phyloP scores from a whole-genome alignment of 2,329 filamentous ascomycete genomes.

The Cladosporium velox region DNA sequence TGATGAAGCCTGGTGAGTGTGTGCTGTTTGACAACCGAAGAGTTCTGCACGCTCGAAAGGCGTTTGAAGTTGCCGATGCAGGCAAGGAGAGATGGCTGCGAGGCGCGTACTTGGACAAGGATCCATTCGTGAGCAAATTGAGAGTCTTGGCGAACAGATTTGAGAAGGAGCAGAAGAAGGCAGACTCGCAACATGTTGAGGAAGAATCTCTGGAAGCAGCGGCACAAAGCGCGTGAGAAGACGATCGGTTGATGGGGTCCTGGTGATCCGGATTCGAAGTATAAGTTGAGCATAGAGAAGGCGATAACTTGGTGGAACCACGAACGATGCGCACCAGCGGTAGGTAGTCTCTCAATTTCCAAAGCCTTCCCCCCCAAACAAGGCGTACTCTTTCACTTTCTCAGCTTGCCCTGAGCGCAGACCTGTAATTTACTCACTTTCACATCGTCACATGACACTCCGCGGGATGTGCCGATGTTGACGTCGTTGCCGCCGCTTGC shows the following conservation, averaged over 20 bases:
- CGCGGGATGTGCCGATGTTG: too few relatives aligned
- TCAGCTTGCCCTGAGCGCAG: too few relatives aligned
- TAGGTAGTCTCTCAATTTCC: too few relatives aligned
- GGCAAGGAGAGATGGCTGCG: constrained; percentile 73
- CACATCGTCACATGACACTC: too few relatives aligned
- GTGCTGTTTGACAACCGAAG: constrained; percentile 90
- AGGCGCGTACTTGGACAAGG: constrained; percentile 77
- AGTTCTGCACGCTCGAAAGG: constrained; percentile 77
- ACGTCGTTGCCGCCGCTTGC: too few relatives aligned
- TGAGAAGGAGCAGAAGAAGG: constrained; percentile 7
- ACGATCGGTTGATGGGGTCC: not conserved
- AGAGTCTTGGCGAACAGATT: constrained; percentile 27
- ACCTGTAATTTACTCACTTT: too few relatives aligned
- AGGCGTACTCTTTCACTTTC: too few relatives aligned
- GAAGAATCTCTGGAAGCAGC: not conserved
- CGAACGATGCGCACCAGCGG: not conserved
- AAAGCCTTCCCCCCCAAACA: too few relatives aligned
- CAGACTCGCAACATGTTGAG: not conserved
- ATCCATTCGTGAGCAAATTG: constrained; percentile 55
- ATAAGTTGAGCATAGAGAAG: not conserved
- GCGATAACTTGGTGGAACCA: not conserved
- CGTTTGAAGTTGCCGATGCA: constrained; percentile 68
- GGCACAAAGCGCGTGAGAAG: not conserved
- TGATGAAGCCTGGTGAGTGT: constrained; percentile 78
- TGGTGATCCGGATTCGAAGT: not conserved